Conservation (phyloP, 768 basidiomycete genomes). For the Asterophora parasitica region DNA sequence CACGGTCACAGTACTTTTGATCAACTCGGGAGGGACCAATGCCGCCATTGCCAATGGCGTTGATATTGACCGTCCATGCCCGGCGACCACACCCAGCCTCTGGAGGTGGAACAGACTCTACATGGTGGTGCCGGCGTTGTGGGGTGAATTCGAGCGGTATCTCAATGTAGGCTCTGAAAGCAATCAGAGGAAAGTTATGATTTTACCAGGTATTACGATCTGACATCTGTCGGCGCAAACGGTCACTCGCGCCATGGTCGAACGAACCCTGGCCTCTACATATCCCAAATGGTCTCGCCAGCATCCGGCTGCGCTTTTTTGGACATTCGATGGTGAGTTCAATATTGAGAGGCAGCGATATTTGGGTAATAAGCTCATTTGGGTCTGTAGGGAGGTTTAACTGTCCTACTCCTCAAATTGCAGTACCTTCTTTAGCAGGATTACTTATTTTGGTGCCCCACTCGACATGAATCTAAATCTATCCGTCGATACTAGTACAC, state of each 20-base stretch:
- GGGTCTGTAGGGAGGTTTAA: too few relatives aligned
- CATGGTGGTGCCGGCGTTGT: slow-evolving; percentile 37
- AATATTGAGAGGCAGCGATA: too few relatives aligned
- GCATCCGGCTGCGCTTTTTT: slow-evolving; percentile 42
- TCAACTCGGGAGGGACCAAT: too few relatives aligned
- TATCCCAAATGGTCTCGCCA: slow-evolving; percentile 43
- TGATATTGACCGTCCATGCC: too few relatives aligned
- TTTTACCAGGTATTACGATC: slow-evolving; percentile 10
- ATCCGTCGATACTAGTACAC: too few relatives aligned
- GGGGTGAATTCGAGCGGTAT: slow-evolving; percentile 18
- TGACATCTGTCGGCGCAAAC: too few relatives aligned
- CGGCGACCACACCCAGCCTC: too few relatives aligned
- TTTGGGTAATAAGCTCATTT: too few relatives aligned
- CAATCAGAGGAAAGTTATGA: slow-evolving; percentile 16
- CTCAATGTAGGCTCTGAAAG: slow-evolving; percentile 13
- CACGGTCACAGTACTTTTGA: slow-evolving; percentile 7
- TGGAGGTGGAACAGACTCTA: slow-evolving; percentile 30
- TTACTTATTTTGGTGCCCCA: slow-evolving; percentile 34
- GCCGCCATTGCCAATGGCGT: too few relatives aligned
- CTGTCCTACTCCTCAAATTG: too few relatives aligned
- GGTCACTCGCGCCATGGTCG: slow-evolving; percentile 40
- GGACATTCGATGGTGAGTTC: slow-evolving; percentile 42
- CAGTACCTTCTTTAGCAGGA: slow-evolving; percentile 35
- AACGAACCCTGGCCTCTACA: slow-evolving; percentile 32
- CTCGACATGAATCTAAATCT: slow-evolving; percentile 44